A percentile compares a stretch with the other conserved stretches of the same genome.
Evolutionary conservation across 257 asterid species (phyloP).

Genomic region (Capsicum baccatum): DNA sequence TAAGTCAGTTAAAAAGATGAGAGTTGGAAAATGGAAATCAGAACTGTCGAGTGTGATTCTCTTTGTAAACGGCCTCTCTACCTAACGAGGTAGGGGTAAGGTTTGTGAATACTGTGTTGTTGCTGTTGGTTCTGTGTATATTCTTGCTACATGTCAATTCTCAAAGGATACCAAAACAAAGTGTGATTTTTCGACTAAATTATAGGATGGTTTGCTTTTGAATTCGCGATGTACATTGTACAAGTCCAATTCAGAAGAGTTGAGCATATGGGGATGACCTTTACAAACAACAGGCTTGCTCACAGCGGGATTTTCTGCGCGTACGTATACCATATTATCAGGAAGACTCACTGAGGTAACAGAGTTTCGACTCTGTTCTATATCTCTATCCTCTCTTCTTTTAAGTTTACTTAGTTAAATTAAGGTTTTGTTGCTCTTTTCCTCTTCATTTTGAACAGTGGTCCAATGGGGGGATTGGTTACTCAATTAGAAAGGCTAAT

Average conservation of each 20-base stretch:
- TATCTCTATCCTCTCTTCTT: neutral
- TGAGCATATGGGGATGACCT: conserved; percentile 97
- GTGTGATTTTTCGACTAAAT: neutral
- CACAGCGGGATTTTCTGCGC: conserved; percentile 56
- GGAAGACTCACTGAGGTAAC: conserved; percentile 81
- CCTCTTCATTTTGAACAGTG: too few species aligned
- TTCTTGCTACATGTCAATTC: neutral
- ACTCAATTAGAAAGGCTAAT: too few species aligned
- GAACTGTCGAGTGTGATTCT: too few species aligned
- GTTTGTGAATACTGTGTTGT: too few species aligned
- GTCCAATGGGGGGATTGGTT: too few species aligned
- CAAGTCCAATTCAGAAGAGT: conserved; percentile 63
- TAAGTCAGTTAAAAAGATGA: too few species aligned
- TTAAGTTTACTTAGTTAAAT: neutral
- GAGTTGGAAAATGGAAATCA: too few species aligned
- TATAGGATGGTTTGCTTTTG: conserved; percentile 71
- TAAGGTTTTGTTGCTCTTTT: neutral
- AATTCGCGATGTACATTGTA: conserved; percentile 62
- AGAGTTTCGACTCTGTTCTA: neutral
- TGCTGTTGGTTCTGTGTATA: neutral
- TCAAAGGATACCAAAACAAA: neutral
- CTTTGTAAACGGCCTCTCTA: too few species aligned
- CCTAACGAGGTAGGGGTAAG: too few species aligned
- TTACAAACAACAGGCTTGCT: conserved; percentile 84
- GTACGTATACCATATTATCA: conserved; percentile 63